These are phyloP conservation scores for Candida broadrunensis DNA, from an alignment of 805 yeast genomes.

Conservation along the genomic window DNA sequence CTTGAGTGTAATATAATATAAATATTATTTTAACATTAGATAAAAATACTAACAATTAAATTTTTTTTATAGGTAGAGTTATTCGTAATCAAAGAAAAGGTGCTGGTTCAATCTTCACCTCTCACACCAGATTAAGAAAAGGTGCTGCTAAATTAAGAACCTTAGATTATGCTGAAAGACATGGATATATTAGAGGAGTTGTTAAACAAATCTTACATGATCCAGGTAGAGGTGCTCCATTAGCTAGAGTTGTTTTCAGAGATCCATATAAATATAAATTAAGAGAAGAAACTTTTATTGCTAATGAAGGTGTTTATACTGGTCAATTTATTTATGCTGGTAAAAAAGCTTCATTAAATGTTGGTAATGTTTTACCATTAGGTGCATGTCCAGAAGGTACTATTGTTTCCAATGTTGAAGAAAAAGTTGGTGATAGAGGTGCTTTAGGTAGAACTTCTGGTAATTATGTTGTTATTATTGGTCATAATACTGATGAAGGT, in stretches of 20 bases:
- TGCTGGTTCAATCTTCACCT: constrained; percentile 99
- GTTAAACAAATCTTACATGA: constrained; percentile 99
- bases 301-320: constrained; percentile 99
- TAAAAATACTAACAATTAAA: constrained; percentile 6
- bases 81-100: constrained; percentile 99
- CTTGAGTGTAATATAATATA: too few relatives aligned
- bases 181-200: constrained; percentile 99
- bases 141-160: constrained; percentile 99
- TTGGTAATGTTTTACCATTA: constrained; percentile 96
- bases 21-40: too few relatives aligned
- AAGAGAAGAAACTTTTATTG: constrained; percentile 98
- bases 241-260: constrained; percentile 98
- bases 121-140: constrained; percentile 99
- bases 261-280: constrained; percentile 98
- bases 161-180: constrained; percentile 98
- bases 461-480: constrained; percentile 97
- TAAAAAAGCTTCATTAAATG: constrained; percentile 94
- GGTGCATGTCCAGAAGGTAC: constrained; percentile 99
- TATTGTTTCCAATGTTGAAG: constrained; percentile 96
- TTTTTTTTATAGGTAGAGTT: constrained; percentile 77
- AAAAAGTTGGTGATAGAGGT: constrained; percentile 99
- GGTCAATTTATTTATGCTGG: constrained; percentile 99
- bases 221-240: constrained; percentile 99
- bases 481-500: constrained; percentile 99
- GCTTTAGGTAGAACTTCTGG: constrained; percentile 99